Evolutionary conservation across 2,329 filamentous ascomycete species (phyloP), one percentile per base, ranked within the genome.

Genomic region (Ophiocordyceps camponoti-floridani): DNA sequence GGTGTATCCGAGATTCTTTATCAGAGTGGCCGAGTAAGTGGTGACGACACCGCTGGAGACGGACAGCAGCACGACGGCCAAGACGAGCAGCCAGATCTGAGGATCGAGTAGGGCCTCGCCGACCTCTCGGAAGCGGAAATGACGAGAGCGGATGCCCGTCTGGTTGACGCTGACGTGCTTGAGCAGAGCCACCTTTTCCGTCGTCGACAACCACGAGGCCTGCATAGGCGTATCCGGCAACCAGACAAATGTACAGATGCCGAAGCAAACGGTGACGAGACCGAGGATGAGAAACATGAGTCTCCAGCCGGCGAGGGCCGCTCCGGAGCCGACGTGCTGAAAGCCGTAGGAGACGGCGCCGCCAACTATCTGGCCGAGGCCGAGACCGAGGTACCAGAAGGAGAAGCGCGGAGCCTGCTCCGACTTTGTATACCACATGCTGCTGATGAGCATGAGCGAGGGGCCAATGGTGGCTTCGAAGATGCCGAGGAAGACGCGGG

Each of bases 221-320:
- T 72, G 67, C 52, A 70, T 71, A 1, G 60, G 72, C 52, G 48
- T 73, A 38, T 63, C 59, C 3, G 62, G 62, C 1, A 65, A 52
- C 37, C 62, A 56, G 23, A 58, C 35, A 30, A 62, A 51, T 8
- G 57, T 57, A 43, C 49, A 53, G 9, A 62, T 41, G 1, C 60
- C 62, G 6, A 62, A 53, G 7, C 53, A 14, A 4, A 62, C 55
- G 2, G 62, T 65, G 23, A 62, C 62, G 4, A 66, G 62, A 9
- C 80, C 80, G 52, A 84, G 77, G 12, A 79, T 71, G 42, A 84
- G 75, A 57, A 84, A 84, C 23, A 84, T 68, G 72, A 73, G 79
- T 6, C 76, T 65, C 79, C 79, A 85, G 4, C 79, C 79, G n/a
- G 73, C 63, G 2, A 70, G 68, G 1, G 65, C 58, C 3, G 79